Base-by-base conservation (phyloP, 305 asterid species). In the Fraxinus dipetala region DNA sequence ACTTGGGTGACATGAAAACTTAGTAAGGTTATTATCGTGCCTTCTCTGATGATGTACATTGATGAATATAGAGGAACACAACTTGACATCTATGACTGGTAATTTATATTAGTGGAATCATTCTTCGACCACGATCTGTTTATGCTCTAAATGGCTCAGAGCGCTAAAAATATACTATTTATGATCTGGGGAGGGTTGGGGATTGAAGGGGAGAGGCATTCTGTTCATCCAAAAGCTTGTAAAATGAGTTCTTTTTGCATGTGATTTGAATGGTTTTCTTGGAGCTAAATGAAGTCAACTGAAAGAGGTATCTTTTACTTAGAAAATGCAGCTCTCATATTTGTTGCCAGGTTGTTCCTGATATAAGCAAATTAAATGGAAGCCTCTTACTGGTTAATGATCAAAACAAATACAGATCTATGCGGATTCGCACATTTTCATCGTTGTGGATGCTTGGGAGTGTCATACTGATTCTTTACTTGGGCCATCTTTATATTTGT, bases 391-490 rank as follows among this genome's bases (percentile, higher is more conserved):
- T 92, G 30, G 90, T 93, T 67, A 51, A 95, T 38, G 95, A 95
- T 85, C 90, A 82, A 28, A 92, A 87, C 88, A 95, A 95, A 82
- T 95, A 95, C 87, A 93, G 79, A 78, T 91, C 97, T 28, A 95
- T 95, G 99, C 87, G 92, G 95, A 87, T 91, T 13, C 92, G 99
- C 36, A 85, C 92, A 0, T 86, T 88, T 86, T 95, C 99, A 73
- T 89, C 99, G 2, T 59, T 95, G 31, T 95, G 98, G 99, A 95
- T 95, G 99, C 85, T 93, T 78, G 97, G 90, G 38, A 93, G 96
- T 5, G 88, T 95, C 76, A 78, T 85, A 14, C 84, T 91, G 24
- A 83, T 89, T 73, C 83, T 92, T 43, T 94, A 93, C 86, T 67
- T 94, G 89, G 98, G 98, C 16, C 98, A 94, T 90, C 92, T 94